Base-by-base conservation (phyloP, 139 green algal species). In the Desmodesmus armatus region DNA sequence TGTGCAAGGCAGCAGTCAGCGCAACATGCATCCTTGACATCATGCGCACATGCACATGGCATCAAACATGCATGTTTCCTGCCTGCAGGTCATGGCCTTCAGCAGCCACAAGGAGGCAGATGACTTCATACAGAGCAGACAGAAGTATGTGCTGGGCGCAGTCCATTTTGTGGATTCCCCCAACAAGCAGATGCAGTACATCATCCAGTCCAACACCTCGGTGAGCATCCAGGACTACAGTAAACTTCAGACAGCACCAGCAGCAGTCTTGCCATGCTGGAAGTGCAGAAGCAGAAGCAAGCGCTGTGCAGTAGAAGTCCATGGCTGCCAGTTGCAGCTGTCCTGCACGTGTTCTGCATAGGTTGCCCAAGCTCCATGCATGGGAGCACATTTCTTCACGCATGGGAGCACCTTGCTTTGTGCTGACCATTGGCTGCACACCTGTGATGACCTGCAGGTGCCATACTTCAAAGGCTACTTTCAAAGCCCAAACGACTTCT, bases 161-260 rank as follows among this genome's bases (percentile, higher is more conserved):
- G 89, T 96, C 33, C 91, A 96, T 72, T 96, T 98, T 51, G 39
- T 73, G 33, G 5, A 70, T 5, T 17, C 39, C 2, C 23, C 37
- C 25, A 80, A 15, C 35, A 43, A 33, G 43, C 27, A 40, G 51
- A 29, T 93, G 39, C 84, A 93, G 58, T 98, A 95, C 53, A 80
- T 93, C 0, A 33, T 98, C 27, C 96, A 99, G 81, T 90, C 87
- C 33, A 99, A 99, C 91, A 92, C 87, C 37, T 96, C 96, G 33
- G 92, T 94, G 23, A 72, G 78, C 40, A 53, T 25, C 37, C 6
- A 11, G 58, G 13, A 67, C 58, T n/a, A n/a, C n/a, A n/a, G n/a
- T 17, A 17, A 62, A 62, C 15, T 17, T 13, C 13, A 27, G 51
- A 13, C 51, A 62, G 51, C 51, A 62, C 15, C 51, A 17, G 51